phyloP scores from a whole-genome alignment of 805 yeast species.

The Maudiozyma turicensis region DNA sequence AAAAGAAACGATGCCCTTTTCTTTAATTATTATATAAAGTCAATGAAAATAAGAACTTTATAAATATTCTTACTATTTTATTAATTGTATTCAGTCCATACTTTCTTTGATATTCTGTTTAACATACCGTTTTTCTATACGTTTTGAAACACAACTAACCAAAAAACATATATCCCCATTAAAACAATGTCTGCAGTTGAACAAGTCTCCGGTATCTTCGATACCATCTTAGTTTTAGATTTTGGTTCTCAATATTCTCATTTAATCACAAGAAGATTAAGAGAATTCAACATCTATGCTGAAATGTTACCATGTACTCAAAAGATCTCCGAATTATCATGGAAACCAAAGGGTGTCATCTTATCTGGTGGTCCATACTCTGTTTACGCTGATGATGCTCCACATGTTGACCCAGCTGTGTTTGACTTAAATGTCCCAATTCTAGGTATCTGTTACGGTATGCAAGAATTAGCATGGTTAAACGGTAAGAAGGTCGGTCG shows the following conservation, averaged over 20 bases:
- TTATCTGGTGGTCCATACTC: constrained; percentile 97
- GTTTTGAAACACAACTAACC: neutral
- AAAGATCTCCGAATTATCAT: constrained; percentile 79
- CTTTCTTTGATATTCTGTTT: too few relatives aligned
- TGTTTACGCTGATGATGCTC: constrained; percentile 89
- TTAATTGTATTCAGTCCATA: too few relatives aligned
- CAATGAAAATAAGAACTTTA: too few relatives aligned
- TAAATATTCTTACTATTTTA: too few relatives aligned
- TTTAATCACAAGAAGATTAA: constrained; percentile 88
- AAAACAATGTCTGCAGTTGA: constrained; percentile 17
- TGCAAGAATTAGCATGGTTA: constrained; percentile 98
- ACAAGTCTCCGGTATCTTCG: constrained; percentile 80
- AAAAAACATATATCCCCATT: neutral
- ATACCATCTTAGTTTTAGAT: constrained; percentile 94
- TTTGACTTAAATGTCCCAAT: constrained; percentile 89
- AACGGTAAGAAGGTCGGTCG: constrained; percentile 85
- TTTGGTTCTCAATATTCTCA: constrained; percentile 98
- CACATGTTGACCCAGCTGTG: constrained; percentile 92
- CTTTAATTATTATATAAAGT: too few relatives aligned
- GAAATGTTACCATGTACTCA: constrained; percentile 99
- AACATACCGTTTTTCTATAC: neutral
- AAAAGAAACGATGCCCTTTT: too few relatives aligned
- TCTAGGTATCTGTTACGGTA: constrained; percentile 96
- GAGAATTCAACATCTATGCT: constrained; percentile 97
- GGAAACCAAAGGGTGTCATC: constrained; percentile 96